Conservation (phyloP, 768 basidiomycete genomes). For the Trametes villosa region DNA sequence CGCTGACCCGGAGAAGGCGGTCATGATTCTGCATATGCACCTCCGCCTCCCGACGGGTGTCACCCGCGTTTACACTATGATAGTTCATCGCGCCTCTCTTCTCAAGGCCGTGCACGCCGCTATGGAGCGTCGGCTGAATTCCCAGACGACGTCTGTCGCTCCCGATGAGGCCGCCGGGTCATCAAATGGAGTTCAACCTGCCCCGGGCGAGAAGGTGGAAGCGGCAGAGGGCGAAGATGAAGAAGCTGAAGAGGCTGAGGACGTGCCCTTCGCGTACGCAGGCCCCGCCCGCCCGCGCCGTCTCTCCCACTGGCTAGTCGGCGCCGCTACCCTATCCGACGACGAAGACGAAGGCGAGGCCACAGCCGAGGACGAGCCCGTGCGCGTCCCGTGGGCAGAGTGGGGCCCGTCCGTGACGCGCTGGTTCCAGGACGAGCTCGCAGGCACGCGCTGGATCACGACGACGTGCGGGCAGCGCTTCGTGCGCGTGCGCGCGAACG, state of each 20-base stretch:
- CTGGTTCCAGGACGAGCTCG: constrained; percentile 31
- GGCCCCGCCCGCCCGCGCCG: neutral
- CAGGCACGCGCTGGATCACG: constrained; percentile 36
- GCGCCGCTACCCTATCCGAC: neutral
- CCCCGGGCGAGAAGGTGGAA: no score
- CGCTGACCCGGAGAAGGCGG: constrained; percentile 27
- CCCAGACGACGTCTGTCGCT: neutral
- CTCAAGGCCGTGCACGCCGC: constrained; percentile 6
- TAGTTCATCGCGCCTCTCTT: constrained; percentile 31
- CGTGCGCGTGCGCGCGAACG: constrained; percentile 22
- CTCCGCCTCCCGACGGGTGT: constrained; percentile 3
- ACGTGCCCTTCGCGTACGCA: neutral
- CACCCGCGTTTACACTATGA: constrained; percentile 27
- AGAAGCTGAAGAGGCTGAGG: neutral
- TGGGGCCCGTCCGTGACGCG: constrained; percentile 33
- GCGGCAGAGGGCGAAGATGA: neutral
- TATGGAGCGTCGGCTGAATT: neutral
- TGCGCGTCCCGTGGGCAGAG: constrained; percentile 23
- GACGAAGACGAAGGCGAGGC: neutral
- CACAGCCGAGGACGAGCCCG: neutral
- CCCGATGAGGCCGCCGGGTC: no score
- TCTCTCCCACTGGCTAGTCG: neutral
- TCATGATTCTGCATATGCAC: constrained; percentile 30
- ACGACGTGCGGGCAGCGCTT: constrained; percentile 37
- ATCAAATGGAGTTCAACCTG: no score